Evolutionary conservation across 352 stramenopile genomes (phyloP).

Genomic region (Phytopythium ostracodes): DNA sequence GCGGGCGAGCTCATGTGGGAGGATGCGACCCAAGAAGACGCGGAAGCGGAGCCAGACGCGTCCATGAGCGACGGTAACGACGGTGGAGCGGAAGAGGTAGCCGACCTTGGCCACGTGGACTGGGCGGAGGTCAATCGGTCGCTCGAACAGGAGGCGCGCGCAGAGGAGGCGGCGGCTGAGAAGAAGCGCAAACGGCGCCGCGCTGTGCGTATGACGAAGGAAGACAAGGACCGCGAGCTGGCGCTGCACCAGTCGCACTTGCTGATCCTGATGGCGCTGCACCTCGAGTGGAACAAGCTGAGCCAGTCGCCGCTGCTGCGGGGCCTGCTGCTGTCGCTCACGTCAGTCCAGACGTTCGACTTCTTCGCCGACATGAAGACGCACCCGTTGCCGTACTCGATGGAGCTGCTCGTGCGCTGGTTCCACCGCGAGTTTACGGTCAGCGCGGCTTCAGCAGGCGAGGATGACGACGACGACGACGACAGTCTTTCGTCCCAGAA

Average conservation of each 20-base stretch:
- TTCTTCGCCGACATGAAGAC: conserved; percentile 33
- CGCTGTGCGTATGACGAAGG: conserved; percentile 45
- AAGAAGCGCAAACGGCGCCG: conserved; percentile 31
- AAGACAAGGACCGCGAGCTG: conserved; percentile 59
- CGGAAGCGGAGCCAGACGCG: conserved; percentile 15
- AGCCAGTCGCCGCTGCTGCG: conserved; percentile 39
- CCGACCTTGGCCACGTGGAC: conserved; percentile 45
- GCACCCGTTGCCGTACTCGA: conserved; percentile 38
- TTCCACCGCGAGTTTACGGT: conserved; percentile 48
- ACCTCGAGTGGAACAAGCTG: conserved; percentile 42
- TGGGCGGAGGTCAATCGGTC: conserved; percentile 68
- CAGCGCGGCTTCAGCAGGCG: not conserved
- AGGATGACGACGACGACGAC: conserved; percentile 11
- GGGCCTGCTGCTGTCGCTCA: conserved; percentile 60
- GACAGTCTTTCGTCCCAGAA: not conserved
- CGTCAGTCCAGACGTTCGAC: conserved; percentile 30
- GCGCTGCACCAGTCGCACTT: conserved; percentile 69
- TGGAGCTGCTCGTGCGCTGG: conserved; percentile 71
- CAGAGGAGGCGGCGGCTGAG: conserved; percentile 13
- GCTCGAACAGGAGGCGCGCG: conserved; percentile 24
- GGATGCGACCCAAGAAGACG: conserved; percentile 6
- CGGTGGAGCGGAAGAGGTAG: conserved; percentile 8
- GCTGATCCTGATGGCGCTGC: conserved; percentile 49
- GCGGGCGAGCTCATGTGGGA: conserved; percentile 1
- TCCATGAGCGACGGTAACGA: conserved; percentile 12